Conservation (phyloP, 2,329 filamentous ascomycete species). For the Pseudogymnoascus verrucosus region DNA sequence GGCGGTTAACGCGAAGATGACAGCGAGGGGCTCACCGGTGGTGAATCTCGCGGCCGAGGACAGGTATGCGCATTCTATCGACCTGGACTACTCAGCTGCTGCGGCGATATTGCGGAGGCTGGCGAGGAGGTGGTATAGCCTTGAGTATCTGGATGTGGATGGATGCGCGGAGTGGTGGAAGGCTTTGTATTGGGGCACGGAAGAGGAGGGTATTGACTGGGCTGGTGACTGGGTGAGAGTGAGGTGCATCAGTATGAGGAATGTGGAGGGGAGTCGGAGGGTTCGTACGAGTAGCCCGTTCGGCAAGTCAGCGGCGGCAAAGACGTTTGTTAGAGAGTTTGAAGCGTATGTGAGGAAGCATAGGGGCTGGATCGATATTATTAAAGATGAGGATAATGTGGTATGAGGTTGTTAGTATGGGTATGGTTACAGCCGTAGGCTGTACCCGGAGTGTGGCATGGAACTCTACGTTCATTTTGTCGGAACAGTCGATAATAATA, state of each 20-base stretch:
- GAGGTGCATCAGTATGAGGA: background rate
- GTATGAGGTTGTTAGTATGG: background rate
- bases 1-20: slow-evolving; percentile 34
- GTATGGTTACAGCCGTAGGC: background rate
- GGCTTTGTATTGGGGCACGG: slow-evolving; percentile 15
- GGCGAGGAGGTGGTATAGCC: slow-evolving; percentile 45
- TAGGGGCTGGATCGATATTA: background rate
- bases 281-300: background rate
- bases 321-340: background rate
- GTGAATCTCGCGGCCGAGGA: slow-evolving; percentile 49
- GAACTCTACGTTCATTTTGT: background rate
- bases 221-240: background rate
- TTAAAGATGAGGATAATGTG: background rate
- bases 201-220: background rate
- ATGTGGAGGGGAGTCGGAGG: background rate
- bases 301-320: background rate
- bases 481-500: background rate
- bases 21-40: slow-evolving; percentile 33
- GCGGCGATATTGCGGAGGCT: slow-evolving; percentile 47
- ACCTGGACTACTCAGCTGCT: slow-evolving; percentile 53
- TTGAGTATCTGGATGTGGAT: slow-evolving; percentile 54
- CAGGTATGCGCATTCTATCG: slow-evolving; percentile 49
- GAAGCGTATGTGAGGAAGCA: background rate
- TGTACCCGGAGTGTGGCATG: background rate
- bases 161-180: slow-evolving; percentile 48